Evolutionary conservation across 2,329 filamentous ascomycete genomes (phyloP).

Genomic region (Diaporthe aspalathi): DNA sequence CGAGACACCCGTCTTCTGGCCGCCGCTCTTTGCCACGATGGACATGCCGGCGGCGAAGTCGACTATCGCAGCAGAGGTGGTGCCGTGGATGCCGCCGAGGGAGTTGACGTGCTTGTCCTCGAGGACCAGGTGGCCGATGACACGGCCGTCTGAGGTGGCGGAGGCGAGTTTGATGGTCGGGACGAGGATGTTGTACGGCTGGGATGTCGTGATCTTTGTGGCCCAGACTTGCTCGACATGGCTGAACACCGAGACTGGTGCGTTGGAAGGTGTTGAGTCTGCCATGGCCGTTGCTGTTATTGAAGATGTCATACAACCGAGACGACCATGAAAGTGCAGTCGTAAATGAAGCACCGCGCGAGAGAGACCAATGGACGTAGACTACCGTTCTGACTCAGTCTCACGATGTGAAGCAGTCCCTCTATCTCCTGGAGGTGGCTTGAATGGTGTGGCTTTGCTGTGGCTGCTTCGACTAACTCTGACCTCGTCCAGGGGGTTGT

Average conservation of each 20-base stretch:
- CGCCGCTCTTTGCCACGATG: slow-evolving; percentile 73
- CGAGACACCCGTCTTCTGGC: slow-evolving; percentile 74
- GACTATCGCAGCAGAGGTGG: slow-evolving; percentile 76
- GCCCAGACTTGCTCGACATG: slow-evolving; percentile 49
- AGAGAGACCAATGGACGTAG: background rate
- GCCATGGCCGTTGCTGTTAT: slow-evolving; percentile 30
- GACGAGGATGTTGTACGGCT: slow-evolving; percentile 67
- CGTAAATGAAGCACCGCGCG: background rate
- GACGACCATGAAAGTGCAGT: background rate
- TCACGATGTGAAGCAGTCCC: background rate
- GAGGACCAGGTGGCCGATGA: slow-evolving; percentile 62
- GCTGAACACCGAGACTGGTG: slow-evolving; percentile 37
- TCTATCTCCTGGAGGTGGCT: background rate
- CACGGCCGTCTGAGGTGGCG: slow-evolving; percentile 56
- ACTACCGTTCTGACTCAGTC: slow-evolving; percentile 1
- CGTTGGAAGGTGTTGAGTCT: slow-evolving; percentile 15
- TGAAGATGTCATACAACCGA: background rate
- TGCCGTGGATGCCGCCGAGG: slow-evolving; percentile 75
- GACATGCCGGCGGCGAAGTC: slow-evolving; percentile 81
- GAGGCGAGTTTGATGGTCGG: slow-evolving; percentile 57
- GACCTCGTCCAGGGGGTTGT: too few species aligned
- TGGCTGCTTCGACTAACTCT: background rate
- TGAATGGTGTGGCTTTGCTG: background rate
- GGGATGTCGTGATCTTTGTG: slow-evolving; percentile 56
- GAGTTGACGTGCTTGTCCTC: slow-evolving; percentile 73